Percentiles rank a stretch among this genome's conserved stretches.
phyloP scores from a whole-genome alignment of 768 basidiomycete genomes.

The Boletus fagicola region DNA sequence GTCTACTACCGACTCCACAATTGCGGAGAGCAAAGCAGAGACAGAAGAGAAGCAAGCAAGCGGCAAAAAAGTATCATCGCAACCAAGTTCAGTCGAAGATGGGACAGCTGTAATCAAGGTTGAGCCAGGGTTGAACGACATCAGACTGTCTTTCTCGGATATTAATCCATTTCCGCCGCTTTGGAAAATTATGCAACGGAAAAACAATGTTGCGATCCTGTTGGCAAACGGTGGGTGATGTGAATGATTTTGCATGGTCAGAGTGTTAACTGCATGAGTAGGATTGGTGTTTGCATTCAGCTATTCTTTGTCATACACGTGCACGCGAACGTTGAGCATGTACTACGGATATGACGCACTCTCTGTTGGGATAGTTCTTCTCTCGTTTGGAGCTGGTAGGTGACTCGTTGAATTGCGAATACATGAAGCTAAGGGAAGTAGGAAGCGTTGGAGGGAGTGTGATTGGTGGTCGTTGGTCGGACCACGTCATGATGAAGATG shows the following conservation, averaged over 20 bases:
- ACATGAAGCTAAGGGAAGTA: slow-evolving; percentile 6
- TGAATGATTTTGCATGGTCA: not conserved
- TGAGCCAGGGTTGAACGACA: slow-evolving; percentile 21
- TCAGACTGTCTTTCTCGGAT: slow-evolving; percentile 62
- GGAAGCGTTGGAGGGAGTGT: slow-evolving; percentile 55
- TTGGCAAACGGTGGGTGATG: slow-evolving; percentile 25
- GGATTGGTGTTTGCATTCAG: slow-evolving; percentile 70
- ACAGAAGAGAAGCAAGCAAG: slow-evolving; percentile 13
- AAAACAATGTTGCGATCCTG: slow-evolving; percentile 68
- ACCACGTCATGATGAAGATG: slow-evolving; percentile 43
- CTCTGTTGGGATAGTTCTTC: slow-evolving; percentile 70
- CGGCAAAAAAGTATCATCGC: slow-evolving; percentile 14
- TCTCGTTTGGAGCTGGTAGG: slow-evolving; percentile 70
- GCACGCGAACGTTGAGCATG: slow-evolving; percentile 61
- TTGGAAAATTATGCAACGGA: slow-evolving; percentile 50
- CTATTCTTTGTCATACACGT: slow-evolving; percentile 73
- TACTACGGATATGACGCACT: slow-evolving; percentile 68
- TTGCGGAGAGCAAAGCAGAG: slow-evolving; percentile 10
- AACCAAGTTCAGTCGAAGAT: slow-evolving; percentile 25
- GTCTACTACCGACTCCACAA: slow-evolving; percentile 21
- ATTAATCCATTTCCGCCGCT: slow-evolving; percentile 75
- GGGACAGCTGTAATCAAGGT: slow-evolving; percentile 13
- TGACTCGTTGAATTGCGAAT: not conserved
- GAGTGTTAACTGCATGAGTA: slow-evolving; percentile 27
- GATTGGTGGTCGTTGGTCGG: slow-evolving; percentile 58